Percentiles rank a stretch among this genome's conserved stretches.
phyloP scores from a whole-genome alignment of 129 eudicot species.

The Logfia minima region DNA sequence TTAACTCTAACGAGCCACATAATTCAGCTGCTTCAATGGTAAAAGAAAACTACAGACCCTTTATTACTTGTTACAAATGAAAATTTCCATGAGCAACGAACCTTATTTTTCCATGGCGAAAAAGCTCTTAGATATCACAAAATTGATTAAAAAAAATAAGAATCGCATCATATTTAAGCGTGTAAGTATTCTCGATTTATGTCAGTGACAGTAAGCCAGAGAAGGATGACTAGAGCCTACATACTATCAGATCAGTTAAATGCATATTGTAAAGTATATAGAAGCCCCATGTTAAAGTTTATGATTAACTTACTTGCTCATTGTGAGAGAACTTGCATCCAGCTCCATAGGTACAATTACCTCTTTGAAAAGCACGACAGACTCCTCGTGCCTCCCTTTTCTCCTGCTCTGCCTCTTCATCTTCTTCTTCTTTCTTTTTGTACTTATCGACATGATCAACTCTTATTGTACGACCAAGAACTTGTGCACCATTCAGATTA shows the following conservation, averaged over 20 bases:
- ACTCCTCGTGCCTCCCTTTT: slow-evolving; percentile 94
- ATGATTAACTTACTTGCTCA: slow-evolving; percentile 58
- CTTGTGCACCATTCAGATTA: slow-evolving; percentile 82
- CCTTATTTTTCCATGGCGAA: not conserved
- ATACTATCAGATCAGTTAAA: not conserved
- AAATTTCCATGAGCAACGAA: too few species aligned
- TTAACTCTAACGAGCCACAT: not conserved
- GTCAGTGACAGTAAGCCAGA: not conserved
- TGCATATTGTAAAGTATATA: not conserved
- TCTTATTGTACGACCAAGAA: slow-evolving; percentile 79
- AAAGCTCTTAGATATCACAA: slow-evolving; percentile 1
- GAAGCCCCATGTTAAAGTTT: not conserved
- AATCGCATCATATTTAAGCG: slow-evolving; percentile 1
- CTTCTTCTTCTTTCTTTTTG: slow-evolving; percentile 90
- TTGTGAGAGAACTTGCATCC: slow-evolving; percentile 91
- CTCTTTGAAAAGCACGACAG: slow-evolving; percentile 93
- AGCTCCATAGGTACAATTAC: slow-evolving; percentile 86
- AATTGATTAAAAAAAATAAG: not conserved
- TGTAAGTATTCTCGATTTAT: not conserved
- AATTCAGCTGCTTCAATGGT: not conserved
- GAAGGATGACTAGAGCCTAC: not conserved
- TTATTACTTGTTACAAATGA: not conserved
- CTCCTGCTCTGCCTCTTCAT: slow-evolving; percentile 67
- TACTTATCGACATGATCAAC: slow-evolving; percentile 85
- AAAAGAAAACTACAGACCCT: not conserved